Evolutionary conservation across 306 rosid genomes (phyloP).

Genomic region (Echinosophora koreensis): DNA sequence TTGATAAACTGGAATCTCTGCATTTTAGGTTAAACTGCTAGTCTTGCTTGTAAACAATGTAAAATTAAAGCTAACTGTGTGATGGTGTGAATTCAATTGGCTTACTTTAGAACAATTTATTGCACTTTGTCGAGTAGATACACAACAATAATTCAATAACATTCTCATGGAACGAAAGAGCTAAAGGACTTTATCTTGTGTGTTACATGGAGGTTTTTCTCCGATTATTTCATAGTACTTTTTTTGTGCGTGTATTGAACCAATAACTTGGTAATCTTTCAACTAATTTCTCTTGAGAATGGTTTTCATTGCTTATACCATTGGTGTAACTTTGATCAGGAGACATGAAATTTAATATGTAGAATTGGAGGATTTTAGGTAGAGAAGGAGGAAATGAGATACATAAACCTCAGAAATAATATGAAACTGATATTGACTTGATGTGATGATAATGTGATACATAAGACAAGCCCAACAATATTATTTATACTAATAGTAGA

Average conservation of each 20-base stretch:
- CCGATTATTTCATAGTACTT: background rate
- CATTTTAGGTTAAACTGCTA: background rate
- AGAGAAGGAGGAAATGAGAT: too few species aligned
- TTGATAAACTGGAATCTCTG: background rate
- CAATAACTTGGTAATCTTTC: background rate
- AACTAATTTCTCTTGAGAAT: background rate
- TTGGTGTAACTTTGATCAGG: constrained; percentile 1
- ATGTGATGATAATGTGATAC: too few species aligned
- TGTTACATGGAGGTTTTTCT: background rate
- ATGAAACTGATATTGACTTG: too few species aligned
- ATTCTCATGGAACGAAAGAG: background rate
- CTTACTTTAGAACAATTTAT: background rate
- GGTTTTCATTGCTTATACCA: background rate
- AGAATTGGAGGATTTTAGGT: too few species aligned
- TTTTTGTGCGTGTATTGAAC: background rate
- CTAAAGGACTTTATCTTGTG: background rate
- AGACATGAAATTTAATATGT: constrained; percentile 2
- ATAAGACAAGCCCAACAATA: too few species aligned
- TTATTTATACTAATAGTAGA: too few species aligned
- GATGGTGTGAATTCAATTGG: background rate
- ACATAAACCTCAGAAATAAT: too few species aligned
- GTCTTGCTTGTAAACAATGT: background rate
- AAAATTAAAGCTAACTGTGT: background rate
- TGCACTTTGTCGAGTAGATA: background rate
- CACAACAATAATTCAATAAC: background rate